Percentiles rank a stretch among this genome's conserved stretches.
Conservation (phyloP, 768 basidiomycete species). For the Hemileccinum impolitum region DNA sequence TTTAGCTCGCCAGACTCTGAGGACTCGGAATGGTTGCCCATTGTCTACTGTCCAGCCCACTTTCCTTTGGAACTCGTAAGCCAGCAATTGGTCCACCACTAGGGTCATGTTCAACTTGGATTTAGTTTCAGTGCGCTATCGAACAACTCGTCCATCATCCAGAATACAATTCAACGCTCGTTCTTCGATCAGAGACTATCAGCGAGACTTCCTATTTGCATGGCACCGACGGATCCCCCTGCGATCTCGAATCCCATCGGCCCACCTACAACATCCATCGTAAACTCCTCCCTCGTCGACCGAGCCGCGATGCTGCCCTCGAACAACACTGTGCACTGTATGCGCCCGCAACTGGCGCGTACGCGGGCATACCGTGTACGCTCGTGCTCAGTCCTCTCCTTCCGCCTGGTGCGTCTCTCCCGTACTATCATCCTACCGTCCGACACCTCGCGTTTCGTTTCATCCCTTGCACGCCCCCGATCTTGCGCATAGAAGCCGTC, state of each 20-base stretch:
- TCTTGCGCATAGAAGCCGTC: slow-evolving; percentile 21
- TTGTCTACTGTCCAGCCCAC: slow-evolving; percentile 40
- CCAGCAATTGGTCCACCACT: not conserved
- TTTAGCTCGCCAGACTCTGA: not conserved
- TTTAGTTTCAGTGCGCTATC: slow-evolving; percentile 70
- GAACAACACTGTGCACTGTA: slow-evolving; percentile 83
- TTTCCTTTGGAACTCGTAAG: slow-evolving; percentile 45
- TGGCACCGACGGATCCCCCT: slow-evolving; percentile 32
- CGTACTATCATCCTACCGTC: slow-evolving; percentile 90
- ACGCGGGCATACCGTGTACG: slow-evolving; percentile 28
- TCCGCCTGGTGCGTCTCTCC: slow-evolving; percentile 46
- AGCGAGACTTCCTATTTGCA: slow-evolving; percentile 32
- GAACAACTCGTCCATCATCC: slow-evolving; percentile 81
- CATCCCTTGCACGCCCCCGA: slow-evolving; percentile 33
- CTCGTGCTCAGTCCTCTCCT: slow-evolving; percentile 63
- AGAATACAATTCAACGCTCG: slow-evolving; percentile 89
- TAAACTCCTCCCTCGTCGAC: slow-evolving; percentile 72
- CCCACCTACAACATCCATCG: slow-evolving; percentile 58
- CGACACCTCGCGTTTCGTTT: slow-evolving; percentile 80
- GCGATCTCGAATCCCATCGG: slow-evolving; percentile 34
- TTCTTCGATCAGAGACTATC: slow-evolving; percentile 76
- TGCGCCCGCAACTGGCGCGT: slow-evolving; percentile 21
- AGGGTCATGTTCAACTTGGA: not conserved
- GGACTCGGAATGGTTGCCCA: slow-evolving; percentile 29
- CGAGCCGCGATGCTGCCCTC: slow-evolving; percentile 66